phyloP scores from a whole-genome alignment of 805 yeast species.

The Wickerhamiella allomyrinae region DNA sequence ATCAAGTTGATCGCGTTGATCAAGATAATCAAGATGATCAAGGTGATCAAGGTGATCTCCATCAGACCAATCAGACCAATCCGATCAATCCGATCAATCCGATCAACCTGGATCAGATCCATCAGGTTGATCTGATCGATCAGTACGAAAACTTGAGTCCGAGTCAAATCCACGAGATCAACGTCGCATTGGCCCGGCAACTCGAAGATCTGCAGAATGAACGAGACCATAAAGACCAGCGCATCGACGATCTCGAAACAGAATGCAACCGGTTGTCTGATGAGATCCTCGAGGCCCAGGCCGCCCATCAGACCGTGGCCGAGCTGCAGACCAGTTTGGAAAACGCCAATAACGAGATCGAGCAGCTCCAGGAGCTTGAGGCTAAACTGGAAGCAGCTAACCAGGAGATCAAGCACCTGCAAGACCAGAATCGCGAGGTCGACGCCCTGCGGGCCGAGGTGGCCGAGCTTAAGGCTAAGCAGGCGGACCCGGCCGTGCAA shows the following conservation, averaged over 20 bases:
- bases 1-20: not conserved
- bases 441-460: slow-evolving; percentile 18
- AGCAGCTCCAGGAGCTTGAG: not conserved
- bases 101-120: too few relatives aligned
- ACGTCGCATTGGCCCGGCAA: too few relatives aligned
- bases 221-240: slow-evolving; percentile 14
- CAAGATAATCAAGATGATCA: not conserved
- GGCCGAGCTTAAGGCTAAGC: not conserved
- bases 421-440: slow-evolving; percentile 15
- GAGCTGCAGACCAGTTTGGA: not conserved
- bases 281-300: slow-evolving; percentile 16
- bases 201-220: slow-evolving; percentile 17
- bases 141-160: too few relatives aligned
- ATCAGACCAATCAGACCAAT: too few relatives aligned
- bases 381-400: slow-evolving; percentile 8
- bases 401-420: slow-evolving; percentile 9
- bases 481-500: not conserved
- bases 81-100: too few relatives aligned
- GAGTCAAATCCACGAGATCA: too few relatives aligned
- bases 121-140: too few relatives aligned
- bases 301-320: slow-evolving; percentile 8
- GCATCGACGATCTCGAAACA: slow-evolving; percentile 22
- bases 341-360: slow-evolving; percentile 6
- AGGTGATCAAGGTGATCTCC: not conserved
- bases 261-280: slow-evolving; percentile 20